phyloP scores from a whole-genome alignment of 1,284 basidiomycete species.

The Ceratobasidium sp. region DNA sequence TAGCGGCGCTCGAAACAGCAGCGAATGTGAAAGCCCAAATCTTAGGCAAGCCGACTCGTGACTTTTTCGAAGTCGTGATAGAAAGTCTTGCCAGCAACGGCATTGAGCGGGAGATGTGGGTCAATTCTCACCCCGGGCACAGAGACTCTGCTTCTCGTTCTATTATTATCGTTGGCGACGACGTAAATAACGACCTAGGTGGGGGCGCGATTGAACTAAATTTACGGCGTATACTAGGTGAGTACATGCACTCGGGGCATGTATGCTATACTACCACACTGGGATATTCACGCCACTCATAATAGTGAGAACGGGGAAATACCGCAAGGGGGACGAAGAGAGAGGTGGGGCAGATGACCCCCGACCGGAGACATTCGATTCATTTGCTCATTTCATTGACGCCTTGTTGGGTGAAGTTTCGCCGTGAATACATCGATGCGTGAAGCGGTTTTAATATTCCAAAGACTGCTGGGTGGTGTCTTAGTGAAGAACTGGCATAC shows the following conservation, averaged over 20 bases:
- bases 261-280: constrained; percentile 6
- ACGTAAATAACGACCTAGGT: constrained; percentile 71
- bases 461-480: not conserved
- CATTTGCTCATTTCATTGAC: constrained; percentile 67
- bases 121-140: constrained; percentile 46
- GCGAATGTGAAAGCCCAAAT: constrained; percentile 61
- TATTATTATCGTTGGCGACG: constrained; percentile 74
- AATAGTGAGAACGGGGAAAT: constrained; percentile 71
- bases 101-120: constrained; percentile 44
- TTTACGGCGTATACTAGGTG: constrained; percentile 72
- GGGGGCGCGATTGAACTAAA: constrained; percentile 69
- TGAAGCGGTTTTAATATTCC: not conserved
- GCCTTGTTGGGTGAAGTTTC: constrained; percentile 51
- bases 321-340: constrained; percentile 66
- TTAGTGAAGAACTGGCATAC: not conserved
- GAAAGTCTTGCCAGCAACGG: constrained; percentile 57
- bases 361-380: constrained; percentile 64
- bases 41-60: constrained; percentile 71
- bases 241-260: constrained; percentile 46
- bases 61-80: constrained; percentile 71
- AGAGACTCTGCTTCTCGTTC: constrained; percentile 47
- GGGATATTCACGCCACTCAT: constrained; percentile 22
- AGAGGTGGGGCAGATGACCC: constrained; percentile 51
- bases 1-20: constrained; percentile 70
- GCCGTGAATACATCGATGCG: not conserved